Conservation (phyloP, 208 protist genomes). For the Trypanosoma rangeli region DNA sequence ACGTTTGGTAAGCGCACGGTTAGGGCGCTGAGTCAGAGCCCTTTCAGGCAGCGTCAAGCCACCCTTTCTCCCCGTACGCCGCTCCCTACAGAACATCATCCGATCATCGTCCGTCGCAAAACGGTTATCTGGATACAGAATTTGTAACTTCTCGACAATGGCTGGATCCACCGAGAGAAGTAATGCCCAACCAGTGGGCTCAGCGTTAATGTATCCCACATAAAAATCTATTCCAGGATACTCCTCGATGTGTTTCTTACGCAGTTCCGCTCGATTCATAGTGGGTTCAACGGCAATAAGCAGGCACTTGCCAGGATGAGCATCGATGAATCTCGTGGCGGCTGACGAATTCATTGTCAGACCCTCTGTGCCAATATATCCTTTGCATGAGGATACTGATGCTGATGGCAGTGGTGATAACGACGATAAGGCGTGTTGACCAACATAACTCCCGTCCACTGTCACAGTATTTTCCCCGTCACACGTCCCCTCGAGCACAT, state of each 20-base stretch:
- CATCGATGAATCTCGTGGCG: slow-evolving; percentile 48
- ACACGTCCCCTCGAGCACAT: neutral
- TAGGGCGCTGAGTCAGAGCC: neutral
- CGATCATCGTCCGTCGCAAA: slow-evolving; percentile 33
- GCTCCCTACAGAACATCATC: slow-evolving; percentile 31
- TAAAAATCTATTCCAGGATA: slow-evolving; percentile 37
- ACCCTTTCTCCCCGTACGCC: neutral
- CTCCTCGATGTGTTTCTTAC: slow-evolving; percentile 21
- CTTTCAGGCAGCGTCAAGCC: neutral
- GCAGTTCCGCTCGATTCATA: slow-evolving; percentile 31
- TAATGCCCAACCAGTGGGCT: slow-evolving; percentile 45
- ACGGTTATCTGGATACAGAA: slow-evolving; percentile 31
- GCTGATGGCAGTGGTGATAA: neutral
- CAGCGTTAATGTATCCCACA: slow-evolving; percentile 39
- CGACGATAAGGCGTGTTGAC: neutral
- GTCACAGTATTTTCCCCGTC: neutral
- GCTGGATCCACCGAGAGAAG: slow-evolving; percentile 31
- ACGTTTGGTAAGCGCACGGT: slow-evolving; percentile 10
- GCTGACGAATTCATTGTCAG: slow-evolving; percentile 25
- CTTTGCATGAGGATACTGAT: neutral
- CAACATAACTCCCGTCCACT: neutral
- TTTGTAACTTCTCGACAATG: slow-evolving; percentile 32
- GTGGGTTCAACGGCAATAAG: slow-evolving; percentile 38
- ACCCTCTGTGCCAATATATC: neutral
- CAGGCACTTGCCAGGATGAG: slow-evolving; percentile 34